phyloP scores from a whole-genome alignment of 129 eudicot genomes.

The Chrysanthemum lavandulifolium region DNA sequence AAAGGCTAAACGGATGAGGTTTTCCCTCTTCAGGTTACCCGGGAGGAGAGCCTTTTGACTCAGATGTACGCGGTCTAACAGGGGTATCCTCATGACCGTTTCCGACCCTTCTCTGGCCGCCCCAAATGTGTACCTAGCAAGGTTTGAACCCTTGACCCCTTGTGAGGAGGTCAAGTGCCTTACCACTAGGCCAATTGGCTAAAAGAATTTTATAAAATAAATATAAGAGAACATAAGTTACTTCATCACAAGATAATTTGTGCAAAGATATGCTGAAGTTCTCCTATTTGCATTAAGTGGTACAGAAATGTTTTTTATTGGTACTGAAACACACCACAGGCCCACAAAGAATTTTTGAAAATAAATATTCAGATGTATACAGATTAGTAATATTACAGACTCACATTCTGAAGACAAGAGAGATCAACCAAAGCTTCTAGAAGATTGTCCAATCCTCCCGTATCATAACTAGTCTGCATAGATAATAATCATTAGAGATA shows the following conservation, averaged over 20 bases:
- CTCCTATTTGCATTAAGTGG: neutral
- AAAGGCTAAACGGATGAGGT: too few relatives aligned
- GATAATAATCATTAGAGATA: slow-evolving; percentile 9
- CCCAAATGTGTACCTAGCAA: too few relatives aligned
- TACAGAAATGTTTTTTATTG: neutral
- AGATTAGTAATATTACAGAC: slow-evolving; percentile 22
- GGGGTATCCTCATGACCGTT: too few relatives aligned
- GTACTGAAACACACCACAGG: neutral
- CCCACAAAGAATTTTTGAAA: slow-evolving; percentile 6
- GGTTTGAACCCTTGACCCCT: too few relatives aligned
- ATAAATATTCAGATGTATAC: slow-evolving; percentile 1
- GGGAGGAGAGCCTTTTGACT: too few relatives aligned
- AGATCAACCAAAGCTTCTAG: slow-evolving; percentile 61
- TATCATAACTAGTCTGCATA: slow-evolving; percentile 58
- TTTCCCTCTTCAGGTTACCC: too few relatives aligned
- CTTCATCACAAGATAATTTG: neutral
- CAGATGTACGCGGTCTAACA: too few relatives aligned
- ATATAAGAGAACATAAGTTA: too few relatives aligned
- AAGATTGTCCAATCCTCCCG: slow-evolving; percentile 47
- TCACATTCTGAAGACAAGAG: slow-evolving; percentile 65
- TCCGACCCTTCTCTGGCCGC: too few relatives aligned
- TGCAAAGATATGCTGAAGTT: neutral
- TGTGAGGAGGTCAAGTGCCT: too few relatives aligned
- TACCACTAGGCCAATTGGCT: too few relatives aligned
- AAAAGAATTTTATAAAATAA: too few relatives aligned